Evolutionary conservation across 139 green algal species (phyloP), one percentile per base, ranked within the genome.

Genomic region (Asterochloris sp.): DNA sequence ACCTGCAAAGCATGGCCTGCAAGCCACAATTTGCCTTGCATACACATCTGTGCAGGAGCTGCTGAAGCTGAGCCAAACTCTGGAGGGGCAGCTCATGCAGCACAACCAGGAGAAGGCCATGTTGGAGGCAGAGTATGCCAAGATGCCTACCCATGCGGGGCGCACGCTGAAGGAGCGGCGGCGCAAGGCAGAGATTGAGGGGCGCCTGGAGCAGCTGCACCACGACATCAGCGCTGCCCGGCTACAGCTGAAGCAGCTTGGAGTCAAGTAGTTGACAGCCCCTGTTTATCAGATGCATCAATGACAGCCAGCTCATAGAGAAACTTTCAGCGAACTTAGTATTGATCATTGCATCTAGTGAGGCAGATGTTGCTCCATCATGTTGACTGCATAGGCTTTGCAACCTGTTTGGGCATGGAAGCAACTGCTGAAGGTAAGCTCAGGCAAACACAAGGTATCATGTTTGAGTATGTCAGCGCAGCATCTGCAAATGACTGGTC

Each of bases 111-210:
- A 94, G 86, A 82, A 82, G n/a, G 84, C 89, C 24, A 75, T 82
- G 54, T 86, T 94, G 68, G 83, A 91, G 63, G 84, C 84, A 1
- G 91, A 94, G 86, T 88, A 78, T 63, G 74, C 87, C 0, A 86
- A 80, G 73, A 91, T 94, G 88, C 80, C 80, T 13, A 73, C 84
- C 29, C 78, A 84, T 74, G 86, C 79, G 9, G 91, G 91, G 2
- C 85, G 85, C 76, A 92, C 80, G 19, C n/a, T 89, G 28, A 61
- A 82, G n/a, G 84, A 91, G 78, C 87, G 89, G 26, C 81, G 83
- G 64, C 89, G 91, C 73, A 91, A 91, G 64, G 78, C 73, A 17
- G 83, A 88, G 60, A 86, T 94, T 79, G 89, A 94, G 84, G 47
- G 69, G 26, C 86, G 89, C 12, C 73, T 94, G 64, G 90, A 92